Evolutionary conservation across 2,329 filamentous ascomycete genomes (phyloP), one percentile per base, ranked within the genome.

Genomic region (Neonectria faginata): DNA sequence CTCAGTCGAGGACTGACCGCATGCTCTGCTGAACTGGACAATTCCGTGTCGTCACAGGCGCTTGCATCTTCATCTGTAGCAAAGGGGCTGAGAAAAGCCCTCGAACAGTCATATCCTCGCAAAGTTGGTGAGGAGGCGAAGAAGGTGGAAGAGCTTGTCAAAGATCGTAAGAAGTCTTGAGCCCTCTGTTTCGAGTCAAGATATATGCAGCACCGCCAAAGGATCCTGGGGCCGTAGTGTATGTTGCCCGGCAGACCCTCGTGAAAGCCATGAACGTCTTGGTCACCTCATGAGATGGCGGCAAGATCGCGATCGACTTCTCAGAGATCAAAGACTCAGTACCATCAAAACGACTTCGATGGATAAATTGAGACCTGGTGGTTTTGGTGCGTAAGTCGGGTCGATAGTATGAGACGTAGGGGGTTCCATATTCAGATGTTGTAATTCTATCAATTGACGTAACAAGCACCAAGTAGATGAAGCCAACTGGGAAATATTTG

Each of bases 271-370:
- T 7, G 12, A 67, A 57, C 0, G 65, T 33, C 36, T 64, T 67
- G 3, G 70, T 67, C 3, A 50, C 18, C 1, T 9, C 2, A 16
- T 70, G 18, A 1, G 22, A 50, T 9, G 70, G 29, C 2, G 62
- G 45, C 1, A 71, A 29, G 18, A 72, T 69, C 1, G 47, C 51
- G 0, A 9, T 31, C 1, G 16, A 12, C 5, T 53, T 18, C 1
- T 27, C 16, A 10, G 57, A 31, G 2, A 57, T 22, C 0, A 72
- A 5, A 2, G 50, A 27, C 20, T 70, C 65, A 2, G 71, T 9
- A 72, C 57, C 8, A 64, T 25, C 1, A 72, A 2, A 1, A 72
- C 14, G 7, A 72, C 3, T 16, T 72, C 70, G 1, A 33, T 3
- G 3, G 68, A 65, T 12, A 65, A 22, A 8, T 8, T 36, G n/a